Evolutionary conservation across 1,139 yeast genomes (phyloP), one percentile per base, ranked within the genome.

Genomic region (Pichia sp.): DNA sequence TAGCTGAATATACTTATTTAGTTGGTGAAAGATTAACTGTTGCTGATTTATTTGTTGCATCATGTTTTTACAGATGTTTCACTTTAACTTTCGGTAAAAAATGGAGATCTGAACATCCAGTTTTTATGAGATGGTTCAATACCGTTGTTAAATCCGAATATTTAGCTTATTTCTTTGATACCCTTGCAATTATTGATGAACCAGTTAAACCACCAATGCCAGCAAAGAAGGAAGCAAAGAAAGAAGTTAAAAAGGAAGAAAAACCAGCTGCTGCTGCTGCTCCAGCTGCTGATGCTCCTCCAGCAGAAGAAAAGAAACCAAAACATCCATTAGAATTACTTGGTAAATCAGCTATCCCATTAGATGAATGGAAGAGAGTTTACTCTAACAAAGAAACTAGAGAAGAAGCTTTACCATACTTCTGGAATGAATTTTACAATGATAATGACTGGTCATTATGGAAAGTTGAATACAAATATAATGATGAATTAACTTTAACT

Each of bases 321-420:
- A 86, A 85, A 72, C 98, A 92, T 74, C 97, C 97, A 66, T 81
- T 90, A 70, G 95, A 81, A 69, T 75, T 77, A 52, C 80, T 90
- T 57, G 95, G 95, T 63, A 79, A 74, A 68, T 70, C 92, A 66
- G 68, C 69, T 57, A 75, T 85, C 64, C 74, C 81, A 56, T 66
- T 92, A 59, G 97, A 92, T 66, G 95, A 88, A 71, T 90, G 97
- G 96, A 92, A 92, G 85, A 86, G 97, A 76, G 73, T 73, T 59
- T 94, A 92, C 84, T 90, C 97, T 59, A 92, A 92, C 81, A 94
- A 89, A 73, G 97, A 92, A 67, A 90, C 97, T 66, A 88, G 97
- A 76, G 85, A 82, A 69, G 80, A 71, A 60, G 97, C 97, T 60
- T 78, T 92, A 62, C 97, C 97, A 68, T 92, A 94, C 92, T 92